Evolutionary conservation across 176 grass and related monocot genomes (phyloP).

Genomic region (Rhynchospora breviuscula): DNA sequence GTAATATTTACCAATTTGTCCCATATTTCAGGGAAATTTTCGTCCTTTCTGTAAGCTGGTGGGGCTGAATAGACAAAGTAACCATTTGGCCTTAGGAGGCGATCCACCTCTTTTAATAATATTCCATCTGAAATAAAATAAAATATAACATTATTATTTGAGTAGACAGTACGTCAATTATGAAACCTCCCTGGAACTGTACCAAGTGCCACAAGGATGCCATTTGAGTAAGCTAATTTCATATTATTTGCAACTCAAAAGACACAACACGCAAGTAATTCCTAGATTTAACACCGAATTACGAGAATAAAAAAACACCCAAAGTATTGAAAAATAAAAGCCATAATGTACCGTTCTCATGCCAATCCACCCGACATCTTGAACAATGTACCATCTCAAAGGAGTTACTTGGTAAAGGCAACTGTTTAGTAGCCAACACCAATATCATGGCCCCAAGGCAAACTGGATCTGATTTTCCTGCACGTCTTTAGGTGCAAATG

Average conservation of each 20-base stretch:
- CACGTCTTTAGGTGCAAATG: constrained; percentile 92
- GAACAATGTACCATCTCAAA: constrained; percentile 99
- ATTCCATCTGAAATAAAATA: constrained; percentile 68
- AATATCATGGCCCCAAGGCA: constrained; percentile 87
- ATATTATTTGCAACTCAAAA: background rate
- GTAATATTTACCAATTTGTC: constrained; percentile 80
- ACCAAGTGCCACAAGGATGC: background rate
- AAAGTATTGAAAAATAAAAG: constrained; percentile 10
- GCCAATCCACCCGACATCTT: constrained; percentile 93
- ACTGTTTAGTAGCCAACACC: constrained; percentile 83
- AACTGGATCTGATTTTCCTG: constrained; percentile 99
- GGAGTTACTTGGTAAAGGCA: constrained; percentile 65
- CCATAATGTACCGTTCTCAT: constrained; percentile 68
- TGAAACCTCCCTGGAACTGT: background rate
- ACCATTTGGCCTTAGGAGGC: constrained; percentile 74
- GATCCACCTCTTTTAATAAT: constrained; percentile 94
- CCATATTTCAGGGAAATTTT: constrained; percentile 81
- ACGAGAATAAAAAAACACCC: background rate
- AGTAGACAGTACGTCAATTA: background rate
- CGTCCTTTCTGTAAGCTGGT: constrained; percentile 95
- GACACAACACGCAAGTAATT: background rate
- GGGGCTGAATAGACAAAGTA: constrained; percentile 98
- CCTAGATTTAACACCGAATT: background rate
- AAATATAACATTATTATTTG: background rate
- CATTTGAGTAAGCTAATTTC: background rate